Evolutionary conservation across 345 rosid genomes (phyloP), one percentile per base, ranked within the genome.

Genomic region (Eucalyptus shirleyi): DNA sequence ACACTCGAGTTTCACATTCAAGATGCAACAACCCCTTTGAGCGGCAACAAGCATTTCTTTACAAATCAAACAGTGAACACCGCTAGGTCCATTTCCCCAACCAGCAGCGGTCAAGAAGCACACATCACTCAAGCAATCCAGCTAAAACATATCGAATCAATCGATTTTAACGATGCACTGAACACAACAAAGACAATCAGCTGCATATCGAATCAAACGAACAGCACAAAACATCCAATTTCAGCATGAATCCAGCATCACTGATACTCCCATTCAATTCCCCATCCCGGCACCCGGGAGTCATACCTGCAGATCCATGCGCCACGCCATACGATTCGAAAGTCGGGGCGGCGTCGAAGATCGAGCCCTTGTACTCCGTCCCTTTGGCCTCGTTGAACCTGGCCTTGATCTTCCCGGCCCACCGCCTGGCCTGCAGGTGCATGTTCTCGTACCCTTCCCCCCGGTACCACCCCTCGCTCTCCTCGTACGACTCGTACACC

Each of bases 281-380:
- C 83, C 47, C 28, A 12, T 77, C 16, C 47, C 1, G 47, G 42
- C 47, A 77, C 83, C 47, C 28, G 45, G 2, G 26, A 88, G 23
- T 40, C 91, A 88, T 92, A 96, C 99, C 99, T 88, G 95, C 92
- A 91, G 98, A 96, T 91, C 99, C 99, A 94, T 96, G 99, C 89
- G 95, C 90, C 34, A 96, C 96, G 8, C 96, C 97, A 89, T 96
- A 96, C 3, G 99, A 95, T 87, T 92, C 92, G 91, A 97, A 96
- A 50, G 98, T 96, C 8, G 98, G 94, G 23, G 87, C 94, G 90
- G 97, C 98, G 92, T 96, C 98, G 88, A 95, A 97, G 87, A 95
- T 94, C 3, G 98, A 97, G 5, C 98, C 98, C 90, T 88, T 81
- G 86, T 89, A 96, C 51, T 92, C 94, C 30, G 83, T 88, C 83